Evolutionary conservation across 2,329 filamentous ascomycete genomes (phyloP), one percentile per base, ranked within the genome.

Genomic region (Aspergillus pseudoglaucus): DNA sequence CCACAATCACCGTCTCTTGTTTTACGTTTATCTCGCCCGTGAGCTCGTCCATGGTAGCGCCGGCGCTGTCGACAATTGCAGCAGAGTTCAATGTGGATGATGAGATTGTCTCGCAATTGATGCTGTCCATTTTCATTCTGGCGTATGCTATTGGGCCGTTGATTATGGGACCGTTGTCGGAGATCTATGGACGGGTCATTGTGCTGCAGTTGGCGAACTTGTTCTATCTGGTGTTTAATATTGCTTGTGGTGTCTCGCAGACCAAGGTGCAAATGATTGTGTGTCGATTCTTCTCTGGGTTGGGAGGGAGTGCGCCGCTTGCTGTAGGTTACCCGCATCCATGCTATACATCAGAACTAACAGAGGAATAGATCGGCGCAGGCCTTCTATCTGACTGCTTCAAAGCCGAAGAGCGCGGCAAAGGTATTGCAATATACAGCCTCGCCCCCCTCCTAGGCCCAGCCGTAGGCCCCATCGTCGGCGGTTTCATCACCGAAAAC

Each of bases 11-110:
- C 46, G 69, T 83, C 25, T 75, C 80, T 0, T 67, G 71, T 44
- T 82, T 82, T 59, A 82, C 80, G 2, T 75, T 84, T 53, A 78
- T 84, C 50, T 81, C 80, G 2, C 81, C 83, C 0, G 79, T 85
- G 22, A 80, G 81, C 2, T 82, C 79, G 4, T 79, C 78, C 32
- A 84, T 85, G 75, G 61, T 79, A 2, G 73, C 77, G 0, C 78
- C 78, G 0, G 76, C 73, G 0, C 56, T 85, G 35, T 60, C 62
- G 8, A 61, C 70, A 2, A 79, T 85, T 42, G 71, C 74, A n/a
- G 55, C 58, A 1, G 79, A 84, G 23, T 71, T 85, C 32, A 51
- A 75, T 47, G 79, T 84, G 38, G 63, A 65, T 0, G 69, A 70
- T 42, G 59, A 66, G 32, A 68, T 77, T 23, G 62, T 73, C 38